These are phyloP conservation scores for Hibiscus syriacus DNA, from an alignment of 345 rosid species.

Conservation along the genomic window DNA sequence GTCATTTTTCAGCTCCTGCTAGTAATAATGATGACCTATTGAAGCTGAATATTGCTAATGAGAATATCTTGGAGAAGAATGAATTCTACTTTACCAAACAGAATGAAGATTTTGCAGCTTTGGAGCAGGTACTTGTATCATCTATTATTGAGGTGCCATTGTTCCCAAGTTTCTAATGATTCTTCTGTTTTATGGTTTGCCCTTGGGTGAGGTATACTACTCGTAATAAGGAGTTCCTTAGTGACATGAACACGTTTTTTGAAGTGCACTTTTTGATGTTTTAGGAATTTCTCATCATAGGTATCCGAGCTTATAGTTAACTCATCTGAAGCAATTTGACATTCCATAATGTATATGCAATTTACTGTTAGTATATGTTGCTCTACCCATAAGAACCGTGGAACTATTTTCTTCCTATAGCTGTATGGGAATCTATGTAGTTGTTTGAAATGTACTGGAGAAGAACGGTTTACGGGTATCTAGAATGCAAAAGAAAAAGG, in stretches of 20 bases:
- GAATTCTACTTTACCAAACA: conserved; percentile 49
- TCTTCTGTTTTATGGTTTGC: not conserved
- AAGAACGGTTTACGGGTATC: not conserved
- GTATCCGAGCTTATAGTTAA: not conserved
- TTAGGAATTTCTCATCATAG: not conserved
- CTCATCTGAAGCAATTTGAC: not conserved
- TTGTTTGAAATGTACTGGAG: not conserved
- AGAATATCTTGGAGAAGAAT: conserved; percentile 23
- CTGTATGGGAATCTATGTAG: not conserved
- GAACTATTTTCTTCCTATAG: not conserved
- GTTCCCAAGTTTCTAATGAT: not conserved
- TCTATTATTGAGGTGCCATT: not conserved
- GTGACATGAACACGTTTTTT: not conserved
- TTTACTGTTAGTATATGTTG: not conserved
- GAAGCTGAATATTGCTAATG: conserved; percentile 16
- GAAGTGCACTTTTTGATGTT: not conserved
- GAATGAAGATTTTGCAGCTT: conserved; percentile 77
- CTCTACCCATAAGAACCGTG: not conserved
- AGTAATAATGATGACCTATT: conserved; percentile 29
- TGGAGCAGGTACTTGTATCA: conserved; percentile 69
- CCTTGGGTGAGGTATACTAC: not conserved
- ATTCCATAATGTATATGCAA: not conserved
- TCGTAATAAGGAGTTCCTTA: not conserved
- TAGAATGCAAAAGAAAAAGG: not conserved
- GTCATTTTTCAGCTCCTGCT: conserved; percentile 26